These are phyloP conservation scores for Porogramme epimiltina DNA, from an alignment of 1,284 basidiomycete genomes.

Conservation along the genomic window DNA sequence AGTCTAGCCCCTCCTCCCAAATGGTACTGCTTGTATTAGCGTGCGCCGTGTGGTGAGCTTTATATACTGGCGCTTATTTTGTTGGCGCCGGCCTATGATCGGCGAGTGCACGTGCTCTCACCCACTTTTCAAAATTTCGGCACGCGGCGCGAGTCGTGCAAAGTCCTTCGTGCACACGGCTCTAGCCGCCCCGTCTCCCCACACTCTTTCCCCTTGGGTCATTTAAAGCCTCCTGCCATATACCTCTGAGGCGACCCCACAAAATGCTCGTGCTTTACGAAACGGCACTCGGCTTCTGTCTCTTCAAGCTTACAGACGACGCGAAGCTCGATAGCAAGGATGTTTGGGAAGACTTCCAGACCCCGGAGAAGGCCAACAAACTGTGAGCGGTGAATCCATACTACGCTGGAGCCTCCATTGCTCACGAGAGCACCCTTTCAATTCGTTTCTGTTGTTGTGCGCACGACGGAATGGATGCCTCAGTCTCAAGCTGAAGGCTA, in stretches of 20 bases:
- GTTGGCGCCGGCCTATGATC: neutral
- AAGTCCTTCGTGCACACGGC: slow-evolving; percentile 6
- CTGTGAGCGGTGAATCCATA: slow-evolving; percentile 60
- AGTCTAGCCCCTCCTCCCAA: too few relatives aligned
- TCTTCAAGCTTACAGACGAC: slow-evolving; percentile 94
- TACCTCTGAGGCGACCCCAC: slow-evolving; percentile 1
- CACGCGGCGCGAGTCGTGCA: slow-evolving; percentile 6
- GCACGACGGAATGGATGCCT: slow-evolving; percentile 5
- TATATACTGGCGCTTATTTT: too few relatives aligned
- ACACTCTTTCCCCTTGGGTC: neutral
- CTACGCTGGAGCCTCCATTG: neutral
- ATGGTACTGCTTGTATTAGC: too few relatives aligned
- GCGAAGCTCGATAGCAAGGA: slow-evolving; percentile 87
- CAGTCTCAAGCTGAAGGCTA: slow-evolving; percentile 91
- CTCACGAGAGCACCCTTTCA: neutral
- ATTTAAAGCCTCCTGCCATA: neutral
- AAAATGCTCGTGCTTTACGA: slow-evolving; percentile 85
- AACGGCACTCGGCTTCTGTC: slow-evolving; percentile 92
- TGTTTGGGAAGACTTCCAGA: slow-evolving; percentile 92
- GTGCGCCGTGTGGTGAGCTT: too few relatives aligned
- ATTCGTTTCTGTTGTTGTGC: neutral
- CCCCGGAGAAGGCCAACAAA: slow-evolving; percentile 88
- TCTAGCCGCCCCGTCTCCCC: neutral
- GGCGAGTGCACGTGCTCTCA: slow-evolving; percentile 15
- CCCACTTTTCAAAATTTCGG: slow-evolving; percentile 31